Evolutionary conservation across 371 early-diverging fungal genomes (phyloP), one percentile per base, ranked within the genome.

Genomic region (Mortierella sp.): DNA sequence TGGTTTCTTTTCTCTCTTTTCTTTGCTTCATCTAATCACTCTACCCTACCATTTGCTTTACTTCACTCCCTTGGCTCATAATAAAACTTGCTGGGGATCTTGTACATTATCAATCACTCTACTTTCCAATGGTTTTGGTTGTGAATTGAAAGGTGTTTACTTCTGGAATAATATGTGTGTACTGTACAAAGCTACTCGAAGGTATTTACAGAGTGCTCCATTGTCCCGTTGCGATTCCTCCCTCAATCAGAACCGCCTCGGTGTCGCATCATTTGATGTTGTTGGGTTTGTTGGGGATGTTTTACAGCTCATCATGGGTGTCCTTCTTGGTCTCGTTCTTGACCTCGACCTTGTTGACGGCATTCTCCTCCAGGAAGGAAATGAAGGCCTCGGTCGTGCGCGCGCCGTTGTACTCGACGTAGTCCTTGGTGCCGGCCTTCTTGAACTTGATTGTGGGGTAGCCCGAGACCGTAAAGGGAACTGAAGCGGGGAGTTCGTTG

Each of bases 371-470:
- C 49, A 98, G 76, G 88, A 98, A 98, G 63, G 90, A 88, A 58
- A 94, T 78, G 35, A 98, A 89, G 41, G 90, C 91, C 70, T 95
- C 96, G 29, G 94, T 70, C 44, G 93, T 88, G 72, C 98, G 94
- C 84, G 94, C 95, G 75, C 98, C 98, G 24, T 91, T 86, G 89
- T 95, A 98, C 79, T 96, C 93, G 48, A 97, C 91, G 76, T 97
- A 97, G 54, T 85, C 84, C 14, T 70, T 76, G 21, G 83, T 83
- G 38, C 75, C 77, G 18, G 75, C 97, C 91, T 96, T 97, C 91
- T 96, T 92, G 83, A 98, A 92, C 85, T 95, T 95, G 63, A 99
- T 90, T 54, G 98, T 99, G 46, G 98, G 99, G 97, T 98, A 99
- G 8, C 97, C 98, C 75, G 90, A 74, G 72, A 98, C 81, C 46